These are phyloP conservation scores for Senna siamea DNA, from an alignment of 306 rosid genomes.

Conservation along the genomic window DNA sequence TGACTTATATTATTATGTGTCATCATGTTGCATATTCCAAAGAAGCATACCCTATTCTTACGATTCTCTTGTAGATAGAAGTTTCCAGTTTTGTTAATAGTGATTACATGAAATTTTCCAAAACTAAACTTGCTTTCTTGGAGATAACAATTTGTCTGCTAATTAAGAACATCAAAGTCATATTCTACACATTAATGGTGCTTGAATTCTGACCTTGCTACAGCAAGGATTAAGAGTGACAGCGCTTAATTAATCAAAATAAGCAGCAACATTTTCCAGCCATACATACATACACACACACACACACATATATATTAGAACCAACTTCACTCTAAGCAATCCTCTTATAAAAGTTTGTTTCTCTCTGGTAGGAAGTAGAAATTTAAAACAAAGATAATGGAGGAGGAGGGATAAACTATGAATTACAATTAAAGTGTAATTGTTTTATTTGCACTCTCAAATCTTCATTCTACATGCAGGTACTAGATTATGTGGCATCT, in stretches of 20 bases:
- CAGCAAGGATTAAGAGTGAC: background rate
- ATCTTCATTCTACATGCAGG: constrained; percentile 39
- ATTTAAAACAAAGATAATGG: constrained; percentile 15
- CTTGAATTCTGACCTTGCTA: constrained; percentile 14
- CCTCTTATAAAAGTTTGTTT: background rate
- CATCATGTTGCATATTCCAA: background rate
- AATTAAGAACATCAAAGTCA: constrained; percentile 6
- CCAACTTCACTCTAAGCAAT: background rate
- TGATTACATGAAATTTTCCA: background rate
- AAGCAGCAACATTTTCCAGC: background rate
- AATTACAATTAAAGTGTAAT: background rate
- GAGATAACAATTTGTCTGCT: background rate
- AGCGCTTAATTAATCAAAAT: constrained; percentile 2
- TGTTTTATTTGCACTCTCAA: background rate
- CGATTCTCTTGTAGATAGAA: constrained; percentile 27
- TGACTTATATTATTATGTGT: constrained; percentile 3
- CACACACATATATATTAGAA: too few species aligned
- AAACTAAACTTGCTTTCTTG: constrained; percentile 4
- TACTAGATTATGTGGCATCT: constrained; percentile 56
- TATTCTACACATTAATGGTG: background rate
- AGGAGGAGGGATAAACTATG: background rate
- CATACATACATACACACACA: too few species aligned
- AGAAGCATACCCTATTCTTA: constrained; percentile 16
- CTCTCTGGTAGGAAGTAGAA: background rate
- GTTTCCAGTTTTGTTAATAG: background rate